A percentile compares a stretch with the other conserved stretches of the same genome.
These are phyloP conservation scores for Cetraspora pellucida DNA, from an alignment of 192 early-diverging fungal species.

Conservation along the genomic window DNA sequence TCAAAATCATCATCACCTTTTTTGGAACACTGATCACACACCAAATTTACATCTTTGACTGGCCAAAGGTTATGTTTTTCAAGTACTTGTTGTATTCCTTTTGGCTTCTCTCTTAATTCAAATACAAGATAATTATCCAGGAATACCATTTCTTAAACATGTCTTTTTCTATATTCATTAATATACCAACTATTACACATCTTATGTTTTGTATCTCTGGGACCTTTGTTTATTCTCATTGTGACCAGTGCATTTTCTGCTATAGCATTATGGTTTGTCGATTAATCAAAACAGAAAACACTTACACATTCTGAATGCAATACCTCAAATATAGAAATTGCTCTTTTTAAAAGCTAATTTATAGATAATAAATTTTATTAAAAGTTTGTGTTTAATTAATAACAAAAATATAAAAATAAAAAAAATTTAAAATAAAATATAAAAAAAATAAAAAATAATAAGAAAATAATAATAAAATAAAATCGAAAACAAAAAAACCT, in stretches of 20 bases:
- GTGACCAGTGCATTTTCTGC: conserved; percentile 39
- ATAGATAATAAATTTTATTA: neutral
- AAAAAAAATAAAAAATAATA: too few relatives aligned
- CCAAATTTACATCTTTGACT: conserved; percentile 16
- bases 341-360: neutral
- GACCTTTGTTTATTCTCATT: conserved; percentile 32
- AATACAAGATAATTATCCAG: conserved; percentile 24
- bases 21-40: conserved; percentile 34
- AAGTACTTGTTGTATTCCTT: conserved; percentile 40
- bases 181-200: conserved; percentile 32
- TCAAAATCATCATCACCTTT: conserved; percentile 6
- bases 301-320: conserved; percentile 33
- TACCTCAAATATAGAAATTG: conserved; percentile 35
- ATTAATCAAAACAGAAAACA: conserved; percentile 40
- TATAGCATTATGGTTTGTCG: conserved; percentile 34
- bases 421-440: too few relatives aligned
- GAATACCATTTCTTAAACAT: conserved; percentile 35
- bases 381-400: neutral
- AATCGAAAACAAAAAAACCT: neutral
- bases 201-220: conserved; percentile 27
- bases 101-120: conserved; percentile 36
- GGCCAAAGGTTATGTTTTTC: conserved; percentile 34
- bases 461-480: too few relatives aligned
- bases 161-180: neutral
- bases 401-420: too few relatives aligned